phyloP scores from a whole-genome alignment of 2,329 filamentous ascomycete species.

The Aspergillus sp. region DNA sequence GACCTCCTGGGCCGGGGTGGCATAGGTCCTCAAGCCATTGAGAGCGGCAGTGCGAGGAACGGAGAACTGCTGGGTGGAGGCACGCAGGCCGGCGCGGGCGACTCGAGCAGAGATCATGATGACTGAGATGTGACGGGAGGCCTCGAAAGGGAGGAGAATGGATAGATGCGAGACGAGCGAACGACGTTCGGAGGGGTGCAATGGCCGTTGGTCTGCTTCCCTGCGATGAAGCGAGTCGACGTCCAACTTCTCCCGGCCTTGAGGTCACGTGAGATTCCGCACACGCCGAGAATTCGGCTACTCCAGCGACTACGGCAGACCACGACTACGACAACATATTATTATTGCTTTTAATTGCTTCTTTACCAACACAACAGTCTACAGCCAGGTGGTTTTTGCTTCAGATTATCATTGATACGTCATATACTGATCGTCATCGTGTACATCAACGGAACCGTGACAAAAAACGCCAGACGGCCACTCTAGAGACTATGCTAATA shows the following conservation, averaged over 20 bases:
- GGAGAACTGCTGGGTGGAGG: conserved; percentile 43
- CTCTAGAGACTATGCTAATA: conserved; percentile 1
- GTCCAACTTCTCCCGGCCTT: conserved; percentile 21
- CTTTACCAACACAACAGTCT: no score
- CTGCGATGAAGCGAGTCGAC: conserved; percentile 11
- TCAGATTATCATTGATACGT: neutral
- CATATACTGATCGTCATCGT: neutral
- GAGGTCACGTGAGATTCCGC: conserved; percentile 24
- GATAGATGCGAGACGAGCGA: conserved; percentile 19
- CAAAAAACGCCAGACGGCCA: neutral
- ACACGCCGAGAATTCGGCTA: conserved; percentile 18
- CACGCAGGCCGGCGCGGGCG: conserved; percentile 54
- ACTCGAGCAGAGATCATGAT: conserved; percentile 54
- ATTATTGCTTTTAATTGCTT: no score
- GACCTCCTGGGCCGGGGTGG: conserved; percentile 61
- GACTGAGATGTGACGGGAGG: conserved; percentile 15
- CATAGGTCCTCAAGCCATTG: conserved; percentile 66
- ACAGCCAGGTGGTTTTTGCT: no score
- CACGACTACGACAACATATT: no score
- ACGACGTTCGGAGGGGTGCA: conserved; percentile 18
- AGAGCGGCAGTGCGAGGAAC: conserved; percentile 35
- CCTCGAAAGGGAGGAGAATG: conserved; percentile 17
- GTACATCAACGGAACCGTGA: neutral
- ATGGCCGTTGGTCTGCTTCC: conserved; percentile 8
- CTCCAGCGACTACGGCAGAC: neutral